phyloP scores from a whole-genome alignment of 2,329 filamentous ascomycete species.

The Juglanconis oblonga region DNA sequence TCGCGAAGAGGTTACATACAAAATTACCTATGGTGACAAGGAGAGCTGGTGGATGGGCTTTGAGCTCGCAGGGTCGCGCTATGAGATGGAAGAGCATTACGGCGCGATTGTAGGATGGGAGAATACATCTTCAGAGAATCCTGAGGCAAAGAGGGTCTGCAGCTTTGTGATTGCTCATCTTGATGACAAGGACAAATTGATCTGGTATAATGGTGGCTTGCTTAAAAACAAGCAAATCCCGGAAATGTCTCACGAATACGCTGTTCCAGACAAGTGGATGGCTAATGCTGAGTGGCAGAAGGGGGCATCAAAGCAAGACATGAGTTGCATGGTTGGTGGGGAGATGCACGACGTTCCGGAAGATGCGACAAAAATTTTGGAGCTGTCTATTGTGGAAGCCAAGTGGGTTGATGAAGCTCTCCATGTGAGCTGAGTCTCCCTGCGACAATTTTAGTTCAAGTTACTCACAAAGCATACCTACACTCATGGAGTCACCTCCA shows the following conservation, averaged over 20 bases:
- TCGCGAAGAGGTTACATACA: slow-evolving; percentile 38
- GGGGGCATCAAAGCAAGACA: slow-evolving; percentile 28
- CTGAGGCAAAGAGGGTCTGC: slow-evolving; percentile 28
- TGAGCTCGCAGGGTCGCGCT: slow-evolving; percentile 35
- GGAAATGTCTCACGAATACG: slow-evolving; percentile 25
- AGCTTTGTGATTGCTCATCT: slow-evolving; percentile 41
- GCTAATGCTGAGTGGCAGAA: slow-evolving; percentile 36
- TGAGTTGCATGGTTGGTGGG: slow-evolving; percentile 35
- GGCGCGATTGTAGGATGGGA: slow-evolving; percentile 38
- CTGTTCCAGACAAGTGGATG: slow-evolving; percentile 38
- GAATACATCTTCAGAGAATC: neutral
- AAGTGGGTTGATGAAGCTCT: slow-evolving; percentile 18
- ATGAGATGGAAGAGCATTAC: slow-evolving; percentile 40
- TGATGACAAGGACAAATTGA: slow-evolving; percentile 32
- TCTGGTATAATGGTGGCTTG: slow-evolving; percentile 44
- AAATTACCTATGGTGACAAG: slow-evolving; percentile 42
- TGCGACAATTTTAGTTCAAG: no score
- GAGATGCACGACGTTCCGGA: slow-evolving; percentile 7
- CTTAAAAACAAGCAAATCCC: slow-evolving; percentile 37
- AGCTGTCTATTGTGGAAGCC: slow-evolving; percentile 20
- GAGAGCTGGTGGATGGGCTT: slow-evolving; percentile 45
- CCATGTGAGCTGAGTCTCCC: neutral
- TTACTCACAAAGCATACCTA: no score
- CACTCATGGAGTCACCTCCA: no score
- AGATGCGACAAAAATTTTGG: slow-evolving; percentile 10